These are phyloP conservation scores for Nepenthes alata DNA, from an alignment of 179 eudicot genomes.

Conservation along the genomic window DNA sequence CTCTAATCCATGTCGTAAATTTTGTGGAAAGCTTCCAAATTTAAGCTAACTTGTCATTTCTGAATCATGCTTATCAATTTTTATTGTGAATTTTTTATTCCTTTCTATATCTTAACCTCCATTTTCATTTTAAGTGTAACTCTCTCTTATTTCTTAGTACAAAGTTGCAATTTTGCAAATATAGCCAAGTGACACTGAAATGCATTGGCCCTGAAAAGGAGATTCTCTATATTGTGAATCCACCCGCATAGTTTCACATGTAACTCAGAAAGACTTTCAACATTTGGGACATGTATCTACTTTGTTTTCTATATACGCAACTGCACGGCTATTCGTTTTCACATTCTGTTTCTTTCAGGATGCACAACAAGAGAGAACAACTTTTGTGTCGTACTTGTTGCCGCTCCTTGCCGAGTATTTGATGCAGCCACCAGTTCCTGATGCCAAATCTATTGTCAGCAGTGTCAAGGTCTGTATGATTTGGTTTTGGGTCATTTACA, in stretches of 20 bases:
- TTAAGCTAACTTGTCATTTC: too few relatives aligned
- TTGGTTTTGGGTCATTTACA: too few relatives aligned
- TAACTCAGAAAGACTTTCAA: too few relatives aligned
- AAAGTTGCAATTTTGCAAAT: too few relatives aligned
- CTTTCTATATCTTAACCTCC: too few relatives aligned
- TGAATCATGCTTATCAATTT: too few relatives aligned
- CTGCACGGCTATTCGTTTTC: background rate
- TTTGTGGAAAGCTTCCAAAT: background rate
- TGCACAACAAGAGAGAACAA: constrained; percentile 80
- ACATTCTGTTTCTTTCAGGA: constrained; percentile 38
- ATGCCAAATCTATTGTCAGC: constrained; percentile 85
- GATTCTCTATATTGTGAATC: too few relatives aligned
- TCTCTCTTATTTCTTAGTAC: too few relatives aligned
- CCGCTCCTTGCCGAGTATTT: constrained; percentile 87
- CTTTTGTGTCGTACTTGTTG: constrained; percentile 63
- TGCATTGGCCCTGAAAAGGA: too few relatives aligned
- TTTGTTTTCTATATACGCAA: background rate
- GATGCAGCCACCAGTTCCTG: constrained; percentile 70
- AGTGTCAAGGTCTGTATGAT: constrained; percentile 54
- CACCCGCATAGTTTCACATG: background rate
- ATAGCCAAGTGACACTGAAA: too few relatives aligned
- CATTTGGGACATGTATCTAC: background rate
- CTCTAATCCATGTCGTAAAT: background rate
- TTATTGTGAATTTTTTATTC: too few relatives aligned
- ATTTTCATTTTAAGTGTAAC: too few relatives aligned